Base-by-base conservation (phyloP, 2,329 filamentous ascomycete species). In the Macrophomina tecta region DNA sequence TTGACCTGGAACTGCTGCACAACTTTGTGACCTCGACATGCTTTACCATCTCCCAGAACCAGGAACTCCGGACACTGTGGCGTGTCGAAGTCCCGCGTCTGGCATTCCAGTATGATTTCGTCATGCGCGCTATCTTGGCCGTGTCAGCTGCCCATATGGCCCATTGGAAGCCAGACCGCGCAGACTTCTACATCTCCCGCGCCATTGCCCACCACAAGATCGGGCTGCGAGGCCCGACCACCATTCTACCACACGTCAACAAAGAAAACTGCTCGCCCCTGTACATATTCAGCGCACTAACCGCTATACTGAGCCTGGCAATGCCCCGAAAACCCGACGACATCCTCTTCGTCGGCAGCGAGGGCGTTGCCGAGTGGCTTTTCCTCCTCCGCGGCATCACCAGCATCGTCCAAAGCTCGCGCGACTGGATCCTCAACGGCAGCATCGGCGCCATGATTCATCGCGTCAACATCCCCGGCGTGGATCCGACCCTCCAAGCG, bases 111-210 rank as follows among this genome's bases (percentile, higher is more conserved):
- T 77, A 80, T 69, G 75, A 79, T 4, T 83, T 81, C 55, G 73
- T 83, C 30, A 73, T 84, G 14, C 78, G 82, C 65, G 77, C 76
- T 45, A 73, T 82, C 16, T 73, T 83, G 5, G 81, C 81, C 12
- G 70, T 83, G 14, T 76, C 81, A 7, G 80, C 82, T 5, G 72
- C 83, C 16, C 82, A 84, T 66, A 69, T 82, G 18, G 79, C 77
- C 30, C 77, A 78, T 48, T 62, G 46, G 49, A 62, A 61, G n/a
- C 65, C 65, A 9, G 56, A 55, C 34, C 32, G 30, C 12, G 38
- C 49, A 16, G 49, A 66, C 23, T 62, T 56, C 48, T 66, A 66
- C 55, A 40, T 62, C 5, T 16, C 46, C 23, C 45, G 49, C 6
- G 65, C 65, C 45, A 46, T 62, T 12, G 34, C 55, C 12, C 65